Percentiles rank a stretch among this genome's conserved stretches.
Evolutionary conservation across 2,329 filamentous ascomycete genomes (phyloP).

Genomic region (Colletotrichum musae): DNA sequence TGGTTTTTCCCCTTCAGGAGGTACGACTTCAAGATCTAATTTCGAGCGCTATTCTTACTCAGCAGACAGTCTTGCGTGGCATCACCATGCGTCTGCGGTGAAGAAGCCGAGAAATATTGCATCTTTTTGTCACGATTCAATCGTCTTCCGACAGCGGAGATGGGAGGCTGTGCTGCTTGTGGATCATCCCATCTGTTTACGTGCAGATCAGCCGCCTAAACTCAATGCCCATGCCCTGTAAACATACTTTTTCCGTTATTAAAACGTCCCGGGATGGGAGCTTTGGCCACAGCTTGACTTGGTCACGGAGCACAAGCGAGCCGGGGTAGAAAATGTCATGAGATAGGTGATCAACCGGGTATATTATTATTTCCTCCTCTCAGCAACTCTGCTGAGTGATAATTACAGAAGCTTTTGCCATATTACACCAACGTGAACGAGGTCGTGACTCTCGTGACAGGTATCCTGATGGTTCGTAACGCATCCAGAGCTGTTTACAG

Average conservation of each 20-base stretch:
- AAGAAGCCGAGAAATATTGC: no score
- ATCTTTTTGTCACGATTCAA: no score
- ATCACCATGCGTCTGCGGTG: no score
- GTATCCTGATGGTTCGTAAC: not conserved
- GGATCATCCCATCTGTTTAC: not conserved
- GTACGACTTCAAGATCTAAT: no score
- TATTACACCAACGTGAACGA: no score
- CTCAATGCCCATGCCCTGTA: not conserved
- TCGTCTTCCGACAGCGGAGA: no score
- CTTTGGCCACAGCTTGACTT: not conserved
- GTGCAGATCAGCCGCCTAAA: not conserved
- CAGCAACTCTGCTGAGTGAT: no score
- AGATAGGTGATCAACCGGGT: not conserved
- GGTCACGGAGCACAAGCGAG: not conserved
- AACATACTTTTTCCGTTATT: not conserved
- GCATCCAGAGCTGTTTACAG: slow-evolving; percentile 6
- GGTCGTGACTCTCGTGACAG: no score
- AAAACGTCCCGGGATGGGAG: not conserved
- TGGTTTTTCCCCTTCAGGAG: no score
- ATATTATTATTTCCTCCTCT: not conserved
- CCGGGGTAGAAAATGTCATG: not conserved
- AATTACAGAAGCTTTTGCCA: no score
- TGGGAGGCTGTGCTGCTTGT: not conserved
- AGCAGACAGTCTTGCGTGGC: no score
- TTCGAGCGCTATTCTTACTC: no score